These are phyloP conservation scores for Thielaviopsis ethacetica DNA, from an alignment of 2,329 filamentous ascomycete genomes.

Conservation along the genomic window DNA sequence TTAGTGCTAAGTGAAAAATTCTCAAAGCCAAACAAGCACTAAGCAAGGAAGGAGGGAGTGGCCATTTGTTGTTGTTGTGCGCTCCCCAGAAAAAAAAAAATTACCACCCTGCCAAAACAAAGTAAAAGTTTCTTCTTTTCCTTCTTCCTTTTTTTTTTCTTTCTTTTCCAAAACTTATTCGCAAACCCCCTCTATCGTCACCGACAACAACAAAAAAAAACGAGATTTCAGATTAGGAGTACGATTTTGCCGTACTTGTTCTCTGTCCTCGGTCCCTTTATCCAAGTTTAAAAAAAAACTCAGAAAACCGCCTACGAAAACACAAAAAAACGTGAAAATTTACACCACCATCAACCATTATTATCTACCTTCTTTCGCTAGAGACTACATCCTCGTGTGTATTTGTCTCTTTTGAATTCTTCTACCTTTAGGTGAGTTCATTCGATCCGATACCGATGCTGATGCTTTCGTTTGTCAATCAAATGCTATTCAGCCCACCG, in stretches of 20 bases:
- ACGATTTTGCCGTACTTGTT: slow-evolving; percentile 39
- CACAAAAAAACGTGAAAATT: slow-evolving; percentile 43
- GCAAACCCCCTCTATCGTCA: slow-evolving; percentile 29
- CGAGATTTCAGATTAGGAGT: slow-evolving; percentile 37
- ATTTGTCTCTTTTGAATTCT: slow-evolving; percentile 4
- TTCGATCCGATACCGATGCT: background rate
- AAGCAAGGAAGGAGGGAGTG: background rate
- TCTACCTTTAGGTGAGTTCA: background rate
- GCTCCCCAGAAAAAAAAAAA: background rate
- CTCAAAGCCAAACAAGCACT: background rate
- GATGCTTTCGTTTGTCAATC: background rate
- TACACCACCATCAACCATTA: slow-evolving; percentile 34
- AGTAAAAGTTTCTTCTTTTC: slow-evolving; percentile 24
- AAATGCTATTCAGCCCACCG: background rate
- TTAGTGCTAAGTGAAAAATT: slow-evolving; percentile 13
- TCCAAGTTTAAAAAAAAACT: slow-evolving; percentile 15
- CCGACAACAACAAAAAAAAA: slow-evolving; percentile 26
- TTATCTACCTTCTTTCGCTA: slow-evolving; percentile 12
- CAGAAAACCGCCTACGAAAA: slow-evolving; percentile 20
- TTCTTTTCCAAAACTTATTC: slow-evolving; percentile 25
- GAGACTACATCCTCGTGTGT: slow-evolving; percentile 9
- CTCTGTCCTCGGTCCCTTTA: slow-evolving; percentile 43
- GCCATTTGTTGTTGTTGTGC: slow-evolving; percentile 2
- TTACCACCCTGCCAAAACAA: slow-evolving; percentile 10
- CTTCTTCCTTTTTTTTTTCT: slow-evolving; percentile 24